phyloP scores from a whole-genome alignment of 163 green algal species.

The Scenedesmus sp. region DNA sequence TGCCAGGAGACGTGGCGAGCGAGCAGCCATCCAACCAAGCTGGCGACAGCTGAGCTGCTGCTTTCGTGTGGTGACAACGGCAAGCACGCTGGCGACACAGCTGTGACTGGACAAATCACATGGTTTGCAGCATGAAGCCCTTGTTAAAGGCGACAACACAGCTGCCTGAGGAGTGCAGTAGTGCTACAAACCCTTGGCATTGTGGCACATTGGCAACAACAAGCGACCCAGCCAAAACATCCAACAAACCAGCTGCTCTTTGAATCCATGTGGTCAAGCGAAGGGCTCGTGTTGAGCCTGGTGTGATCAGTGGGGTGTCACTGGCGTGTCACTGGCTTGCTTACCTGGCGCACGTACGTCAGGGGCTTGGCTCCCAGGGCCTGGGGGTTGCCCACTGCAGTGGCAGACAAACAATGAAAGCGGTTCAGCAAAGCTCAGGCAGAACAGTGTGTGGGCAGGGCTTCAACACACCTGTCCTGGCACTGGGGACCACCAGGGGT shows the following conservation, averaged over 20 bases:
- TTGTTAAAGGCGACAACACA: too few relatives aligned
- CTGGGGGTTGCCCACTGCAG: slow-evolving; percentile 82
- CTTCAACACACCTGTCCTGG: too few relatives aligned
- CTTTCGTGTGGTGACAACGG: too few relatives aligned
- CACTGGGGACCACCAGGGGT: too few relatives aligned
- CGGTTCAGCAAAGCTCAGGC: not conserved
- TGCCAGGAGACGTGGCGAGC: not conserved
- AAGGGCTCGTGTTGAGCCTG: not conserved
- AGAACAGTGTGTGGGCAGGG: not conserved
- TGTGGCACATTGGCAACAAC: not conserved
- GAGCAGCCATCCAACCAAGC: too few relatives aligned
- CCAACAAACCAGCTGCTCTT: not conserved
- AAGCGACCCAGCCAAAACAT: not conserved
- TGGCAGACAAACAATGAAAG: not conserved
- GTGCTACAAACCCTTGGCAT: not conserved
- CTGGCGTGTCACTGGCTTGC: too few relatives aligned
- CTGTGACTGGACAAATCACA: too few relatives aligned
- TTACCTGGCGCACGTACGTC: slow-evolving; percentile 80
- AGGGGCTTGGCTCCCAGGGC: slow-evolving; percentile 80
- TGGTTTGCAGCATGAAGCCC: too few relatives aligned
- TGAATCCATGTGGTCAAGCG: too few relatives aligned
- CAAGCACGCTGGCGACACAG: too few relatives aligned
- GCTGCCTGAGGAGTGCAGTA: too few relatives aligned
- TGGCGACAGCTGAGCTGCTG: too few relatives aligned
- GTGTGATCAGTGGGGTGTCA: not conserved